Evolutionary conservation across 2,329 filamentous ascomycete genomes (phyloP).

Genomic region (Aspergillus costaricaensis): DNA sequence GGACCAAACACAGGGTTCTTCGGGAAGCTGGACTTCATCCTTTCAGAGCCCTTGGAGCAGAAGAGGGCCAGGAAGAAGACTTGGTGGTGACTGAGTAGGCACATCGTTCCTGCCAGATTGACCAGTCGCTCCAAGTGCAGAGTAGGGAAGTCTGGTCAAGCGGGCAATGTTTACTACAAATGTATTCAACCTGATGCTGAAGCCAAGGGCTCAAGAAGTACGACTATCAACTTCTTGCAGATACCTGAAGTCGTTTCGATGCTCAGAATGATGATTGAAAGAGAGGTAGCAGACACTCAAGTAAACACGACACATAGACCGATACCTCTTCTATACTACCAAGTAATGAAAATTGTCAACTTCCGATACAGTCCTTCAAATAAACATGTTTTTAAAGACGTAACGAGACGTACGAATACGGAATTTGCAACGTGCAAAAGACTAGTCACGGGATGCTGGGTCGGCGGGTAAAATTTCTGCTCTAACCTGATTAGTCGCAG

Average conservation of each 20-base stretch:
- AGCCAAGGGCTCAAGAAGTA: background rate
- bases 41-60: conserved; percentile 40
- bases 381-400: background rate
- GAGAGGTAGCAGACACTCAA: background rate
- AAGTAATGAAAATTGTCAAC: background rate
- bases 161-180: background rate
- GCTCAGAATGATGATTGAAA: background rate
- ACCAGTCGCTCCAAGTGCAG: background rate
- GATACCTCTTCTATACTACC: background rate
- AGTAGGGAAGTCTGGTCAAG: background rate
- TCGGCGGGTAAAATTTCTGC: conserved; percentile 19
- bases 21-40: conserved; percentile 34
- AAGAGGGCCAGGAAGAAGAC: conserved; percentile 44
- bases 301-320: background rate
- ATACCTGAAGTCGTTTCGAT: background rate
- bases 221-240: background rate
- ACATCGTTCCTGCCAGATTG: background rate
- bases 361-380: background rate
- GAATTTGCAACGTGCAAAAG: background rate
- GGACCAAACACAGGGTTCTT: conserved; percentile 22
- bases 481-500: conserved; percentile 26
- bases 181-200: background rate
- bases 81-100: conserved; percentile 36
- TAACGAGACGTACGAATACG: background rate
- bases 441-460: conserved; percentile 15